Conservation (phyloP, 345 rosid genomes). For the Litchi chinensis region DNA sequence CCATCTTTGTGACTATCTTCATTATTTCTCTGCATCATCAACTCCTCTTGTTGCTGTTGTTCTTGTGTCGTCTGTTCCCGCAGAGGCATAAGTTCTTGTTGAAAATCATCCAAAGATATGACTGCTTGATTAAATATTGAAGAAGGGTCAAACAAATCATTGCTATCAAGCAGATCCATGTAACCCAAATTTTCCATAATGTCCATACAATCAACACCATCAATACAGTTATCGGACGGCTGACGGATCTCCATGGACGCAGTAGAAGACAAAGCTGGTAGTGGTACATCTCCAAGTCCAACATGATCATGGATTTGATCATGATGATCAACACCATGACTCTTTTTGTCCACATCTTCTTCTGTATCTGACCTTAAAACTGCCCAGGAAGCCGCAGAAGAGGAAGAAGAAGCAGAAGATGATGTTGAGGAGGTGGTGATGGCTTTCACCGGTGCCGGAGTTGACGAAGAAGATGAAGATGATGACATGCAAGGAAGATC, state of each 20-base stretch:
- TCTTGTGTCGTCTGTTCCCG: conserved; percentile 5
- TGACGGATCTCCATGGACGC: conserved; percentile 68
- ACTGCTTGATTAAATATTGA: conserved; percentile 59
- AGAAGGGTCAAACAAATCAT: conserved; percentile 74
- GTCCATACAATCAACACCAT: conserved; percentile 60
- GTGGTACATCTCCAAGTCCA: conserved; percentile 26
- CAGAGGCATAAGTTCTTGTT: conserved; percentile 16
- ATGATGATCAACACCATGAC: conserved; percentile 4
- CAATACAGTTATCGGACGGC: conserved; percentile 34
- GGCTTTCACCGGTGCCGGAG: conserved; percentile 70
- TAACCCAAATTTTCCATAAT: conserved; percentile 79
- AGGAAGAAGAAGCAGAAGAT: conserved; percentile 61
- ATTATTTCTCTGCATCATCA: conserved; percentile 2
- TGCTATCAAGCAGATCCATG: conserved; percentile 78
- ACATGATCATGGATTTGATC: background rate
- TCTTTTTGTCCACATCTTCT: conserved; percentile 38
- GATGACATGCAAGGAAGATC: conserved; percentile 98
- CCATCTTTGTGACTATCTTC: conserved; percentile 27
- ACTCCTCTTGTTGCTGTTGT: conserved; percentile 12
- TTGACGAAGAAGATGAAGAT: conserved; percentile 87
- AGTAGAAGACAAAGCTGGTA: conserved; percentile 67
- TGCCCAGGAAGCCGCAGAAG: conserved; percentile 80
- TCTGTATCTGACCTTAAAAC: conserved; percentile 64
- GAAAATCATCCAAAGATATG: conserved; percentile 32
- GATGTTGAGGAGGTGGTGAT: conserved; percentile 51